phyloP scores from a whole-genome alignment of 1,284 basidiomycete species.

The Naganishia sp. region DNA sequence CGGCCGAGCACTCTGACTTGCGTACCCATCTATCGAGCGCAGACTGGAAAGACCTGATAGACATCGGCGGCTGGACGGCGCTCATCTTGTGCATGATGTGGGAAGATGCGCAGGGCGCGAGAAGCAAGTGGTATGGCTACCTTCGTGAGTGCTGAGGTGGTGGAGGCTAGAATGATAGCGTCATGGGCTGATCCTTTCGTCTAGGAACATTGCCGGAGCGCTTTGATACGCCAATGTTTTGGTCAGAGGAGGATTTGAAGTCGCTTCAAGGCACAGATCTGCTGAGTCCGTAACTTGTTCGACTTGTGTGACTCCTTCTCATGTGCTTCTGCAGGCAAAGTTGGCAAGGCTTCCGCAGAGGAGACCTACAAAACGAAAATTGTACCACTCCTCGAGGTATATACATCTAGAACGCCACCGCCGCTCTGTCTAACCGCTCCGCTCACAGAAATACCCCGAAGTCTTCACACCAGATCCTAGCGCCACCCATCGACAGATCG shows the following conservation, averaged over 20 bases:
- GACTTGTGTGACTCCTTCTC: neutral
- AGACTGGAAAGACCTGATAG: constrained; percentile 66
- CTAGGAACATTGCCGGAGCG: constrained; percentile 62
- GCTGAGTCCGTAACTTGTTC: constrained; percentile 61
- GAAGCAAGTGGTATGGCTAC: constrained; percentile 70
- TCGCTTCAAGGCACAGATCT: constrained; percentile 82
- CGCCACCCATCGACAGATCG: constrained; percentile 3
- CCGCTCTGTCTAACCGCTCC: neutral
- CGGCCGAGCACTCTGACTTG: constrained; percentile 72
- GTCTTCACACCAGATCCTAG: constrained; percentile 61
- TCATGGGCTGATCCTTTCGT: neutral
- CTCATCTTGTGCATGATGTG: constrained; percentile 95
- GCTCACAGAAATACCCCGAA: constrained; percentile 64
- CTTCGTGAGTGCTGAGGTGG: constrained; percentile 59
- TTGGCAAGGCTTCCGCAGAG: constrained; percentile 83
- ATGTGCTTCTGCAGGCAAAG: constrained; percentile 63
- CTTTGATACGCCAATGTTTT: constrained; percentile 96
- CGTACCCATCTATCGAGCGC: constrained; percentile 61
- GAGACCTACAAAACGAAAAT: constrained; percentile 68
- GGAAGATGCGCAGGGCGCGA: constrained; percentile 66
- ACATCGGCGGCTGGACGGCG: constrained; percentile 70
- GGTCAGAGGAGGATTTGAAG: constrained; percentile 71
- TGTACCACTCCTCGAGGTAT: constrained; percentile 66
- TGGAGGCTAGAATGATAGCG: neutral
- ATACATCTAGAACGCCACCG: constrained; percentile 36